A percentile compares a stretch with the other conserved stretches of the same genome.
Conservation (phyloP, 805 yeast genomes). For the Yarrowia porcina region DNA sequence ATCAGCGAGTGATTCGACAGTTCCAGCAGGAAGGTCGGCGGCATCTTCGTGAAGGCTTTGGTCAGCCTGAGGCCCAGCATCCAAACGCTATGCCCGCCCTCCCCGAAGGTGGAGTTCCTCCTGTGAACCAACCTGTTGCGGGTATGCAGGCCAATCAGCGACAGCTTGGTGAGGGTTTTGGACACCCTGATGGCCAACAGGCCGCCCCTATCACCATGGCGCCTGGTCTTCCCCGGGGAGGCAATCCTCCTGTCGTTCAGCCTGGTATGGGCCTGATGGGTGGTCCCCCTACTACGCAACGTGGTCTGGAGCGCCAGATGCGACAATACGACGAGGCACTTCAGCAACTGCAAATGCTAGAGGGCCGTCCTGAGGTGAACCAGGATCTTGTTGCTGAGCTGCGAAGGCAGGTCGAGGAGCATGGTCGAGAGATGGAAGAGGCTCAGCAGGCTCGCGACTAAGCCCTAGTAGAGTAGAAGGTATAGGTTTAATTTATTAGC, state of each 20-base stretch:
- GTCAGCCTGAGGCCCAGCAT: neutral
- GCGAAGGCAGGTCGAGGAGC: slow-evolving; percentile 11
- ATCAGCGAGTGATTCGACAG: slow-evolving; percentile 1
- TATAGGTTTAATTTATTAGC: slow-evolving; percentile 22
- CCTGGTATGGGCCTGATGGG: neutral
- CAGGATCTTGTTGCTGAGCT: neutral
- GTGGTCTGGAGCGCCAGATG: neutral
- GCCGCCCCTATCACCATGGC: too few relatives aligned
- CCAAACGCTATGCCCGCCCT: neutral
- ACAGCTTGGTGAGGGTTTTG: too few relatives aligned
- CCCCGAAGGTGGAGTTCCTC: neutral
- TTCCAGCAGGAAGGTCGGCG: neutral
- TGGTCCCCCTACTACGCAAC: neutral
- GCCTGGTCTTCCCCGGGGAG: too few relatives aligned
- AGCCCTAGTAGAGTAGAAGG: neutral
- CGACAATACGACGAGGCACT: slow-evolving; percentile 5
- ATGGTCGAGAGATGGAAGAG: neutral
- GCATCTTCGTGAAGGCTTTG: neutral
- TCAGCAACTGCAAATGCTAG: slow-evolving; percentile 12
- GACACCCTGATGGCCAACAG: too few relatives aligned
- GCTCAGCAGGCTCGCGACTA: neutral
- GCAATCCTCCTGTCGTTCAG: neutral
- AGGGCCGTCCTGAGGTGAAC: slow-evolving; percentile 8
- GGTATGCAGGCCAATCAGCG: neutral
- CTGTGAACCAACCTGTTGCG: neutral